phyloP scores from a whole-genome alignment of 2,329 filamentous ascomycete genomes.

The Aspergillus neotritici region DNA sequence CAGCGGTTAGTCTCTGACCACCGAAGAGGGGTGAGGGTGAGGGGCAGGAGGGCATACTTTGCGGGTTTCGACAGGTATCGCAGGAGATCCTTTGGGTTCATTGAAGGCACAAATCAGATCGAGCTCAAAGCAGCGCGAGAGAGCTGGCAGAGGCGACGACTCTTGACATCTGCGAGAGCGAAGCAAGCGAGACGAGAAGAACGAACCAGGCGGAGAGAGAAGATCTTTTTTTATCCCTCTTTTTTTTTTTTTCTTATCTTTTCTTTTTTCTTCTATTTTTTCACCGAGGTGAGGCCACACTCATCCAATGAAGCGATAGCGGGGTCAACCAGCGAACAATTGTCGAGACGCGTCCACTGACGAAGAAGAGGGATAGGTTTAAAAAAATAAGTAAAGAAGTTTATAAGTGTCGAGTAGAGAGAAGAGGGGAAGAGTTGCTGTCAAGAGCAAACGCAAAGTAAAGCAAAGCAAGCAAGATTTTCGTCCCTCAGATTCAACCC shows the following conservation, averaged over 20 bases:
- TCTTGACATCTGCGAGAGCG: slow-evolving; percentile 29
- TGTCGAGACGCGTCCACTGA: no score
- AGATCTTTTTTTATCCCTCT: background rate
- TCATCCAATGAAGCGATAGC: no score
- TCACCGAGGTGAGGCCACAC: no score
- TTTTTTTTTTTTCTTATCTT: background rate
- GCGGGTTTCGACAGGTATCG: slow-evolving; percentile 91
- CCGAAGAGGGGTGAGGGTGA: background rate
- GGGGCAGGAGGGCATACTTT: slow-evolving; percentile 59
- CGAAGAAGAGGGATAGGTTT: no score
- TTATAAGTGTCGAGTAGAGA: no score
- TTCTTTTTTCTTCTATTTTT: background rate
- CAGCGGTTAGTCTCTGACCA: slow-evolving; percentile 12
- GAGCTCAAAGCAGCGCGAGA: slow-evolving; percentile 30
- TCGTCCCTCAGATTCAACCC: no score
- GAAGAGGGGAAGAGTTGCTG: background rate
- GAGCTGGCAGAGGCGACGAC: slow-evolving; percentile 27
- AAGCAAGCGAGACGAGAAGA: slow-evolving; percentile 3
- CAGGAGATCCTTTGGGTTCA: slow-evolving; percentile 86
- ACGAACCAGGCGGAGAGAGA: slow-evolving; percentile 10
- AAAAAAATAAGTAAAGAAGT: no score
- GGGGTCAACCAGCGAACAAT: no score
- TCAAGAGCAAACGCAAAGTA: background rate
- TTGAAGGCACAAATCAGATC: slow-evolving; percentile 53
- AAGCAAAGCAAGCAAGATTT: no score